These are phyloP conservation scores for Penicillium riverlandense DNA, from an alignment of 495 filamentous ascomycete genomes.

Conservation along the genomic window DNA sequence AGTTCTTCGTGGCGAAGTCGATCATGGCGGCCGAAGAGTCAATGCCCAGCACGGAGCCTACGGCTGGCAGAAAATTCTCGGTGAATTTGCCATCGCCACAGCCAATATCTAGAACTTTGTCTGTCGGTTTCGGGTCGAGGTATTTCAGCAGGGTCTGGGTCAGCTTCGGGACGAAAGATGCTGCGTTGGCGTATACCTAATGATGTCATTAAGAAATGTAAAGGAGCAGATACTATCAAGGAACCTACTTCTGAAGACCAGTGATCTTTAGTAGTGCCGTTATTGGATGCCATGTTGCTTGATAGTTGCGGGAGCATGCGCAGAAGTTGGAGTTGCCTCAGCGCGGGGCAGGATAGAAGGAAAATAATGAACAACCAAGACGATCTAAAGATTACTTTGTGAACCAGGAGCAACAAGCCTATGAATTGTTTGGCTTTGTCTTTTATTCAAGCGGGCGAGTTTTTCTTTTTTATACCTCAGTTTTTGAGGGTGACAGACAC, in stretches of 20 bases:
- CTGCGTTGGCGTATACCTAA: constrained; percentile 56
- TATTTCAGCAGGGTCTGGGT: constrained; percentile 56
- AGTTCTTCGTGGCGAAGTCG: constrained; percentile 36
- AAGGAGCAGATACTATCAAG: neutral
- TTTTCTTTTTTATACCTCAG: no score
- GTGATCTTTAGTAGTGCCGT: constrained; percentile 34
- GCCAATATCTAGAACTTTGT: constrained; percentile 64
- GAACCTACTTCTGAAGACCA: constrained; percentile 50
- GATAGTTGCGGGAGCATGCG: neutral
- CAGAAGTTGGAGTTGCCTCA: neutral
- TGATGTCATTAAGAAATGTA: neutral
- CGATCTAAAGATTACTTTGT: no score
- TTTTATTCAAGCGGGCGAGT: no score
- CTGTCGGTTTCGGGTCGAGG: constrained; percentile 51
- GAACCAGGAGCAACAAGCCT: no score
- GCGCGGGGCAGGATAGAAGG: no score
- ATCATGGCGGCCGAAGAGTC: constrained; percentile 66
- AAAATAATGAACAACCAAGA: no score
- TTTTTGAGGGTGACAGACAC: no score
- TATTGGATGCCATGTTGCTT: neutral
- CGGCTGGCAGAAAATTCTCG: constrained; percentile 41
- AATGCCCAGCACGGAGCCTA: constrained; percentile 49
- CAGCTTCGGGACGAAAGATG: constrained; percentile 66
- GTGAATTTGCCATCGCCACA: constrained; percentile 70
- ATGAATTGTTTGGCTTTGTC: no score